These are phyloP conservation scores for Starmerella gropengiesseri DNA, from an alignment of 805 yeast species.

Conservation along the genomic window DNA sequence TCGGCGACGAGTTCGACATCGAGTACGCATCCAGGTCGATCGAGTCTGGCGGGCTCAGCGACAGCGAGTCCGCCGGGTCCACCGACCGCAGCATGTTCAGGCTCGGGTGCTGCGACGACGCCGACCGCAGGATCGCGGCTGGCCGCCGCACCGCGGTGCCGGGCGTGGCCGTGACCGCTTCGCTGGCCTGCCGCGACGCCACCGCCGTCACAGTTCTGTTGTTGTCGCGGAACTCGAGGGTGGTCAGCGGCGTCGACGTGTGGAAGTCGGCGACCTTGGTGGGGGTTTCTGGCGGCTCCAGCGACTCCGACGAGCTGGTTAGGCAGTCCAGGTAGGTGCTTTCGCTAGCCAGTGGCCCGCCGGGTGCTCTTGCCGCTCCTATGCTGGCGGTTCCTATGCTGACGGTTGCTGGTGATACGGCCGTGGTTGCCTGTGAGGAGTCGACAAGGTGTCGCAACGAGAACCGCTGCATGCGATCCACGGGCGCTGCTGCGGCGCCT, in stretches of 20 bases:
- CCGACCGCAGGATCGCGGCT: conserved; percentile 4
- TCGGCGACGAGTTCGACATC: conserved; percentile 2
- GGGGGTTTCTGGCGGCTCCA: conserved; percentile 20
- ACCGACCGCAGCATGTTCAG: conserved; percentile 9
- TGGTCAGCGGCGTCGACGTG: conserved; percentile 18
- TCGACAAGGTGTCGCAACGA: conserved; percentile 15
- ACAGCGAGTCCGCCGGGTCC: conserved; percentile 18
- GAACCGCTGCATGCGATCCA: conserved; percentile 18
- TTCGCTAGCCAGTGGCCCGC: no score
- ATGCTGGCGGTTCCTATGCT: no score
- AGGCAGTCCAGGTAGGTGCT: background rate
- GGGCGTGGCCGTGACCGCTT: conserved; percentile 23
- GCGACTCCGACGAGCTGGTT: background rate
- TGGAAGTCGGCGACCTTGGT: conserved; percentile 14
- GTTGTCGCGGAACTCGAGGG: background rate
- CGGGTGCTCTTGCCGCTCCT: no score
- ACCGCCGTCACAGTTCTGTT: background rate
- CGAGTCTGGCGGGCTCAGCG: conserved; percentile 13
- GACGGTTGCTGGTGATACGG: no score
- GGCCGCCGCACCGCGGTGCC: conserved; percentile 14
- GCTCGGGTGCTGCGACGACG: background rate
- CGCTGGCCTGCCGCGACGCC: conserved; percentile 21
- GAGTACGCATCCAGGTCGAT: conserved; percentile 3
- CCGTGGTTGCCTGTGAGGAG: conserved; percentile 8
- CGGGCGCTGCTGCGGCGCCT: conserved; percentile 13